These are phyloP conservation scores for Dendryphion nanum DNA, from an alignment of 2,329 filamentous ascomycete species.

Conservation along the genomic window DNA sequence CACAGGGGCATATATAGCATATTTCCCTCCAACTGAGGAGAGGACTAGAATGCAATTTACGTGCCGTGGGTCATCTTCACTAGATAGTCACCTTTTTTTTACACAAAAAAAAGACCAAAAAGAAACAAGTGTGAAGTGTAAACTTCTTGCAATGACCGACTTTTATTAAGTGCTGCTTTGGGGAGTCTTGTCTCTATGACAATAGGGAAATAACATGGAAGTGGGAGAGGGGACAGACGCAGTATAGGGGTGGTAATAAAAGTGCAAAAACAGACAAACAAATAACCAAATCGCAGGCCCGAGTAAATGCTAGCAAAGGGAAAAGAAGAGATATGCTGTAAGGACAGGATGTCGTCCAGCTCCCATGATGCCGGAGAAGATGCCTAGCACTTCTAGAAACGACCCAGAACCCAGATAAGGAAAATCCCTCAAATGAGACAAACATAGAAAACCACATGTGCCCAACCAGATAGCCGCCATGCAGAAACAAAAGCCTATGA, in stretches of 20 bases:
- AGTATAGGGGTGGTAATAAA: no score
- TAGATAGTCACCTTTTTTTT: no score
- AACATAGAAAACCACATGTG: constrained; percentile 10
- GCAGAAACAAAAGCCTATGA: constrained; percentile 15
- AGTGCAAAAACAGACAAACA: no score
- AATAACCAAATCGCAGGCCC: constrained; percentile 12
- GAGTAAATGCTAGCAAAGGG: constrained; percentile 19
- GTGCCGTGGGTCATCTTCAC: neutral
- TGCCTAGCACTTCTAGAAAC: constrained; percentile 25
- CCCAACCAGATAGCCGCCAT: constrained; percentile 23
- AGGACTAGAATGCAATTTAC: neutral
- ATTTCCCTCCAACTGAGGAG: no score
- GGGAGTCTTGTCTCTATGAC: constrained; percentile 5
- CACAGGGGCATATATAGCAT: constrained; percentile 2
- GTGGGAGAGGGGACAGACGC: no score
- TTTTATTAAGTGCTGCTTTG: constrained; percentile 16
- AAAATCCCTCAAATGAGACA: constrained; percentile 10
- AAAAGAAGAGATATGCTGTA: constrained; percentile 20
- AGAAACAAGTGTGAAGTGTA: neutral
- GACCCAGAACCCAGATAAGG: constrained; percentile 8
- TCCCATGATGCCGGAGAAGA: constrained; percentile 19
- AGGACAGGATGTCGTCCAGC: constrained; percentile 30
- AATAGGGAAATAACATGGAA: no score
- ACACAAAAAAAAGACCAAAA: no score
- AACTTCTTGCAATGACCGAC: constrained; percentile 5